Base-by-base conservation (phyloP, 2,329 filamentous ascomycete species). In the Cordyceps militaris region DNA sequence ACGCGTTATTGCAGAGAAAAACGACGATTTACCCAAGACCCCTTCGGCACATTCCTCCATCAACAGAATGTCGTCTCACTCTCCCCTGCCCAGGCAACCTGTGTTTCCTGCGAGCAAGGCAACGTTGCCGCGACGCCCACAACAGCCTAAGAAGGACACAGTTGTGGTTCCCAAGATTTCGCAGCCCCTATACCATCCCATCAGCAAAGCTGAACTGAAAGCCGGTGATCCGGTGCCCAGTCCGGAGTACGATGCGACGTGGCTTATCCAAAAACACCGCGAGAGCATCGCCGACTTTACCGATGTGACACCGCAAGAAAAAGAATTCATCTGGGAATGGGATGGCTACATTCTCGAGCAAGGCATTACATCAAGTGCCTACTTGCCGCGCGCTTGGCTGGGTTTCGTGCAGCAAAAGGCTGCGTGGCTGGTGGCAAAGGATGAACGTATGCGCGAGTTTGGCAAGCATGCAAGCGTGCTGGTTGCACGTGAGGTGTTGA, bases 281-380 rank as follows among this genome's bases (percentile, higher is more conserved):
- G 79, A 84, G 58, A 78, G 76, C 55, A 77, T 84, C 56, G 73
- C 75, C 28, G 82, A 84, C 61, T 84, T 81, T 63, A 78, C 76
- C 9, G 81, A 84, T 61, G 74, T 84, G 26, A 76, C 76, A 13
- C 65, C 71, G 3, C 70, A 74, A 16, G 81, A 85, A 64, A 81
- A 80, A 65, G 81, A 83, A 60, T 84, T 80, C 59, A 80, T 84
- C 57, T 74, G 75, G 62, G 77, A 80, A 61, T 85, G 81, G 81
- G 81, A 84, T 60, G 73, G 75, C 1, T 83, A 79, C 62, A 76
- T 82, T 48, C 74, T 81, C 9, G 71, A 71, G 46, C 74, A 79
- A 62, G 77, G 74, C 56, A 69, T 83, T 48, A 79, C 77, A 5
- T 78, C 79, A 4, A 74, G 75, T 30, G 75, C 76, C 3, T 82